Evolutionary conservation across 768 basidiomycete species (phyloP), one percentile per base, ranked within the genome.

Genomic region (Hirschioporus abietinus): DNA sequence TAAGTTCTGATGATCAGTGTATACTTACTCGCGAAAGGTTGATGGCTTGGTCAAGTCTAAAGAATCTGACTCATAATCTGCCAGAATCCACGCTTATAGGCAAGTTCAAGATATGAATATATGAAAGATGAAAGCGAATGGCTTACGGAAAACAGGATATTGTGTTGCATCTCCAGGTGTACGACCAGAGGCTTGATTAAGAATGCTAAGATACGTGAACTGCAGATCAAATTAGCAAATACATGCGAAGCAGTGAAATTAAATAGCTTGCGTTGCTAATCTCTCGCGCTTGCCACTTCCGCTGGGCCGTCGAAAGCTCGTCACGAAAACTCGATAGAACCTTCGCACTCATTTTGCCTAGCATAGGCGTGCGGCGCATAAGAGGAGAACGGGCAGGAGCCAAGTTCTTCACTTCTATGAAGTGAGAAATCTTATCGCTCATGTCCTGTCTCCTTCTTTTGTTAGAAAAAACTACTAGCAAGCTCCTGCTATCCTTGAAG

Each of bases 141-240:
- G 68, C 90, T 63, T 71, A 93, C 92, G 92, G 69, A 93, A 95
- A 8, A 96, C 87, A 0, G 95, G 95, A 76, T 95, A 97, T 71
- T 96, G 94, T 0, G 96, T 96, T 10, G 95, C 93, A 78, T 97
- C 95, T 72, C 90, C 94, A 0, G 95, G 94, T 2, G 95, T 97
- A 24, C 95, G 85, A 58, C 95, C 95, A 2, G 95, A 96, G 24
- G 93, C 84, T 74, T 96, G 94, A 71, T 97, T 97, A 65, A 97
- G 78, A 65, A 97, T 86, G 68, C 91, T 90, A 63, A 96, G 77
- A 75, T 96, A 96, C 0, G 92, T 89, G 74, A 93, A 96, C 94
- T 96, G 66, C 9, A 30, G 59, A 24, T 10, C 63, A 2, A 64
- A 24, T 63, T 36, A 65, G 67, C 63, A 4, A n/a, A 52, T 20